A percentile compares a stretch with the other conserved stretches of the same genome.
Conservation (phyloP, 1,284 basidiomycete species). For the Sporisorium graminicola region DNA sequence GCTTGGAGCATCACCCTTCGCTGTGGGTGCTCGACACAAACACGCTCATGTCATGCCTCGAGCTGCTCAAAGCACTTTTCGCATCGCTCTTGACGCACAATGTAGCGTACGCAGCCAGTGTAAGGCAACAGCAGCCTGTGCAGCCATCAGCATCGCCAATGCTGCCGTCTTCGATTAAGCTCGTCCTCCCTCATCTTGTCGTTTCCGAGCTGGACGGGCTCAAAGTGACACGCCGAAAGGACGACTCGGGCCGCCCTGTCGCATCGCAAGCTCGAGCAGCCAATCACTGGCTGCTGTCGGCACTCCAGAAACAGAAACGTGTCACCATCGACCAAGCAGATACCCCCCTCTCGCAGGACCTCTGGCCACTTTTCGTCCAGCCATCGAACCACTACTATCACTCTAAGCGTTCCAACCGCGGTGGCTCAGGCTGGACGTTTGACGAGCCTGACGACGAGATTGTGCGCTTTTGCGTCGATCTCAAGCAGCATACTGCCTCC, state of each 20-base stretch:
- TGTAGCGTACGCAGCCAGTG: slow-evolving; percentile 11
- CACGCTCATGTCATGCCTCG: slow-evolving; percentile 48
- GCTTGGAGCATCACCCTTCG: slow-evolving; percentile 15
- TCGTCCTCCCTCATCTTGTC: slow-evolving; percentile 46
- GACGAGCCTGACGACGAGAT: slow-evolving; percentile 44
- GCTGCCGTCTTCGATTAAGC: slow-evolving; percentile 36
- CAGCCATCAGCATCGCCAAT: slow-evolving; percentile 1
- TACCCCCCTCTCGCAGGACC: slow-evolving; percentile 18
- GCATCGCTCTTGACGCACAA: slow-evolving; percentile 44
- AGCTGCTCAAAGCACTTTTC: slow-evolving; percentile 48
- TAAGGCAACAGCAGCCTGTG: slow-evolving; percentile 9
- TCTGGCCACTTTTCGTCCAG: slow-evolving; percentile 41
- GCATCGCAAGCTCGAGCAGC: slow-evolving; percentile 44
- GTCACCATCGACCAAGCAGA: slow-evolving; percentile 30
- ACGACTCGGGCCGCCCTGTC: slow-evolving; percentile 30
- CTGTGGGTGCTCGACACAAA: slow-evolving; percentile 54
- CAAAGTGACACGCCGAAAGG: slow-evolving; percentile 33
- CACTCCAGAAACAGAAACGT: slow-evolving; percentile 49
- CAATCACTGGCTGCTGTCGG: slow-evolving; percentile 48
- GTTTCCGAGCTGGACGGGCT: slow-evolving; percentile 48
- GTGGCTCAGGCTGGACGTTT: neutral
- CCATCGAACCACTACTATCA: slow-evolving; percentile 29
- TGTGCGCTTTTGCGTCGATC: slow-evolving; percentile 39
- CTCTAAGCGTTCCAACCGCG: neutral
- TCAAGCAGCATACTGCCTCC: slow-evolving; percentile 22